A percentile compares a stretch with the other conserved stretches of the same genome.
These are phyloP conservation scores for Acanthamoeba healyi DNA, from an alignment of 208 protist species.

Conservation along the genomic window DNA sequence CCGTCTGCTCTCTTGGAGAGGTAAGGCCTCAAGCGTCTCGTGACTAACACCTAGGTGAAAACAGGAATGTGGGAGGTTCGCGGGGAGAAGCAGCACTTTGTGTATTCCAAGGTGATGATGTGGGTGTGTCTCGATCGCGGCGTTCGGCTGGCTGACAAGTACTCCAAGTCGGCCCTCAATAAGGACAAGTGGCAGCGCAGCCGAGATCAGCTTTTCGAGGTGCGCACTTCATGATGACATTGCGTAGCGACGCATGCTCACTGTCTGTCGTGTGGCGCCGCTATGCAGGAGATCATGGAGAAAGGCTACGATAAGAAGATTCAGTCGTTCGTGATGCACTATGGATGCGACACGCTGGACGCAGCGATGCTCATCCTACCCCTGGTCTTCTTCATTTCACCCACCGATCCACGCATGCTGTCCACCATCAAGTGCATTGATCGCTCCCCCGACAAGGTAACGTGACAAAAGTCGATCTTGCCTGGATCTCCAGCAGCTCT, in stretches of 20 bases:
- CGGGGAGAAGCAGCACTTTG: constrained; percentile 83
- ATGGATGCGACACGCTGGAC: constrained; percentile 69
- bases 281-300: constrained; percentile 80
- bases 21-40: no score
- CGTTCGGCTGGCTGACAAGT: constrained; percentile 77
- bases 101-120: constrained; percentile 87
- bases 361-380: constrained; percentile 80
- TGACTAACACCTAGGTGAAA: not conserved
- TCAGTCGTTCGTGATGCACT: constrained; percentile 78
- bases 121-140: constrained; percentile 82
- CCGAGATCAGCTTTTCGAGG: constrained; percentile 81
- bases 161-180: constrained; percentile 79
- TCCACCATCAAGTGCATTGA: constrained; percentile 81
- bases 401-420: constrained; percentile 80
- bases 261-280: no score
- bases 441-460: constrained; percentile 73
- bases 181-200: constrained; percentile 79
- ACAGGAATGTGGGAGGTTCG: constrained; percentile 87
- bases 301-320: constrained; percentile 81
- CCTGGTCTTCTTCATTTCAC: constrained; percentile 85
- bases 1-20: not conserved
- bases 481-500: no score
- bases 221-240: not conserved
- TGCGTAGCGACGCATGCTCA: not conserved
- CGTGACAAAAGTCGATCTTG: no score